phyloP scores from a whole-genome alignment of 257 asterid genomes.

The Hygrophila difformis region DNA sequence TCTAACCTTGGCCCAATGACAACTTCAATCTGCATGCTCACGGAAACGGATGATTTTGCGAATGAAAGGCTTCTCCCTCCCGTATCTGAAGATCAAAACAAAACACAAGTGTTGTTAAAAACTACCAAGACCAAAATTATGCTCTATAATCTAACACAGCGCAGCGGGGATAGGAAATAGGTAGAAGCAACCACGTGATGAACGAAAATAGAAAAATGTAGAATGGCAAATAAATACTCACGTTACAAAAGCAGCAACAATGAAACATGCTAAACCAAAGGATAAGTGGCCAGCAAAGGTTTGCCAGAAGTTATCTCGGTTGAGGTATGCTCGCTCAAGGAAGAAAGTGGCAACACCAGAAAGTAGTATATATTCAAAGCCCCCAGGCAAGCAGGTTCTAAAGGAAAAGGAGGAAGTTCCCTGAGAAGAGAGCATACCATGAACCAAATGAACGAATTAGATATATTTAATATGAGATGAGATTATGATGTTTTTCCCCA shows the following conservation, averaged over 20 bases:
- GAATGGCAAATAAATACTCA: slow-evolving; percentile 26
- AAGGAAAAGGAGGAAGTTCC: slow-evolving; percentile 73
- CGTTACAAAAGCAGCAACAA: slow-evolving; percentile 44
- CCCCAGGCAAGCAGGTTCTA: slow-evolving; percentile 69
- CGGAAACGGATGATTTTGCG: slow-evolving; percentile 56
- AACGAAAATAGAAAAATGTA: neutral
- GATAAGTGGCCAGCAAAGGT: slow-evolving; percentile 63
- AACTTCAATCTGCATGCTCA: slow-evolving; percentile 64
- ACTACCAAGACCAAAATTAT: neutral
- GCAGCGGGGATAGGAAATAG: neutral
- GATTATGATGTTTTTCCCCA: no score
- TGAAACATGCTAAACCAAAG: slow-evolving; percentile 55
- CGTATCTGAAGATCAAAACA: slow-evolving; percentile 39
- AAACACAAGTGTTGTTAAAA: neutral
- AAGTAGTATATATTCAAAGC: slow-evolving; percentile 47
- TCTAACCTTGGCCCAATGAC: slow-evolving; percentile 24
- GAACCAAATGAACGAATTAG: neutral
- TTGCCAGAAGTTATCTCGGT: slow-evolving; percentile 70
- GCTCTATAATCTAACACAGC: neutral
- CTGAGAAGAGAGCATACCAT: slow-evolving; percentile 25
- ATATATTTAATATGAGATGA: no score
- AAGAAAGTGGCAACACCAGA: slow-evolving; percentile 59
- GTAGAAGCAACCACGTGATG: neutral
- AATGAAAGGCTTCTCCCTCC: slow-evolving; percentile 62
- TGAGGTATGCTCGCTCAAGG: slow-evolving; percentile 51